Base-by-base conservation (phyloP, 2,329 filamentous ascomycete genomes). In the Mariannaea sp. region DNA sequence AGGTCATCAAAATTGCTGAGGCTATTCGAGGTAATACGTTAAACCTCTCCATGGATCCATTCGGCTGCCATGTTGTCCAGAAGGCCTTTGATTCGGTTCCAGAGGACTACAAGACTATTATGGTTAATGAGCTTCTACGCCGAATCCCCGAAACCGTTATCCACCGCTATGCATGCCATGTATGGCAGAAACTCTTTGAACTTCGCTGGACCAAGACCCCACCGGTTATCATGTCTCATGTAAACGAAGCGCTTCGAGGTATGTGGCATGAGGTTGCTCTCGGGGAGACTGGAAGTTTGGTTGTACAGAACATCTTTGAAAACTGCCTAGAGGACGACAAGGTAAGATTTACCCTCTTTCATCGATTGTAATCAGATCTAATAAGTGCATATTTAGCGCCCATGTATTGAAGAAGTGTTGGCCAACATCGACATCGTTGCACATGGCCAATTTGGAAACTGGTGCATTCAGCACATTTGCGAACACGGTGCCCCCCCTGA, bases 191-290 rank as follows among this genome's bases (percentile, higher is more conserved):
- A 79, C 84, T 99, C 22, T 99, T 99, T 71, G 94, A 99, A 73
- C 84, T 99, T 64, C 88, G 94, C 68, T 99, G 94, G 94, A 91
- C 87, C 59, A 89, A 92, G 66, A 90, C 92, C 32, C 94, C 94
- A 35, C 94, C 94, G 19, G 92, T 97, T 73, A 96, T 99, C 74
- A 99, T 99, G 94, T 90, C 89, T 67, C 96, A 90, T 67, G 95
- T 99, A 74, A 99, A 99, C 68, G 92, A 97, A 65, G 89, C 94
- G 55, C 82, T 99, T 49, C 84, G 85, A 54, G 93, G 93, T 55
- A 97, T 97, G 92, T 99, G 94, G 94, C 92, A 97, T 68, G 93
- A 99, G 68, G 94, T 99, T 59, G 95, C 95, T 17, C 79, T 97
- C 46, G 94, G 94, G 29, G 94, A 99, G 78, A 99, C 95, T 9